Percentiles rank a stretch among this genome's conserved stretches.
Conservation (phyloP, 176 grass and related monocot genomes). For the Urochloa ruziziensis region DNA sequence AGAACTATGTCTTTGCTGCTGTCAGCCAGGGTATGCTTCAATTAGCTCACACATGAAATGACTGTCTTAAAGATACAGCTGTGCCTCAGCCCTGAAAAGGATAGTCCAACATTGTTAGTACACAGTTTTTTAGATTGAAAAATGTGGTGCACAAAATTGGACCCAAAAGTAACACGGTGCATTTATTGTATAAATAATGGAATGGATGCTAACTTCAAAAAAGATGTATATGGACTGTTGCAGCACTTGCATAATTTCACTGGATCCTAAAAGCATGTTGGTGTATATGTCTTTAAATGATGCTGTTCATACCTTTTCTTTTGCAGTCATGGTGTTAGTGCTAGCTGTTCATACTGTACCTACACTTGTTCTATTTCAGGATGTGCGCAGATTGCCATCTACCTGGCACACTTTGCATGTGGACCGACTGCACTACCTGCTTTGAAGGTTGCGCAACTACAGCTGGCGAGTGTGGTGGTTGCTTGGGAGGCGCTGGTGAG, state of each 20-base stretch:
- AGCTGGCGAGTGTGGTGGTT: conserved; percentile 81
- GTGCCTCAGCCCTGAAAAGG: background rate
- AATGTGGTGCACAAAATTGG: background rate
- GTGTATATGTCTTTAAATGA: background rate
- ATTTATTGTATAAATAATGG: background rate
- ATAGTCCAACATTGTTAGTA: background rate
- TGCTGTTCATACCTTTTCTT: background rate
- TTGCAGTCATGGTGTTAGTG: background rate
- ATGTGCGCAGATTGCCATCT: conserved; percentile 92
- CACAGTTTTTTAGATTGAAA: no score
- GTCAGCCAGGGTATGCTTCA: conserved; percentile 82
- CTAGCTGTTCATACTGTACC: background rate
- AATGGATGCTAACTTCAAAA: background rate
- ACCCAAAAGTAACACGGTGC: background rate
- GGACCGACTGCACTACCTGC: conserved; percentile 92
- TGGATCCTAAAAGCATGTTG: background rate
- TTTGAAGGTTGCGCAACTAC: conserved; percentile 85
- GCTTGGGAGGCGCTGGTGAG: conserved; percentile 78
- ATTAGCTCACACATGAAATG: background rate
- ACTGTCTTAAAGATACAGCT: background rate
- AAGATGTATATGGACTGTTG: background rate
- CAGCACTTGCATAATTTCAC: background rate
- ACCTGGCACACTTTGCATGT: conserved; percentile 86
- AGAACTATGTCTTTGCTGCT: conserved; percentile 97
- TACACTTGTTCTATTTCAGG: conserved; percentile 44